Evolutionary conservation across 768 basidiomycete species (phyloP).

Genomic region (Collybiopsis luxurians): DNA sequence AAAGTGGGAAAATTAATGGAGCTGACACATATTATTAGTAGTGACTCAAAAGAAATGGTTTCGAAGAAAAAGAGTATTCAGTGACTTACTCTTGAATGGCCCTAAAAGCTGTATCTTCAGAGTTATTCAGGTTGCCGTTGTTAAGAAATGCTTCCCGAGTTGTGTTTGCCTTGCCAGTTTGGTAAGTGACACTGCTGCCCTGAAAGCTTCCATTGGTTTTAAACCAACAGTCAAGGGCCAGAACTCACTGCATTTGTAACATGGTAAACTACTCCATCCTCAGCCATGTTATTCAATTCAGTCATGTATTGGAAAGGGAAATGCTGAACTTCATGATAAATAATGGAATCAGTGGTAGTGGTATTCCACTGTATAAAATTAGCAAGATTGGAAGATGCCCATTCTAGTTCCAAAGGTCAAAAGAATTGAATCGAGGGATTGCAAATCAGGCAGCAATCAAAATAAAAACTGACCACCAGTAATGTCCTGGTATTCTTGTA

Average conservation of each 20-base stretch:
- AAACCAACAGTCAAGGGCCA: neutral
- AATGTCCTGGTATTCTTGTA: slow-evolving; percentile 48
- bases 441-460: no score
- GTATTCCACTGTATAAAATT: slow-evolving; percentile 44
- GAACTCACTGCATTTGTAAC: slow-evolving; percentile 20
- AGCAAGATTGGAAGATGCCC: slow-evolving; percentile 29
- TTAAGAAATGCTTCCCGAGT: slow-evolving; percentile 40
- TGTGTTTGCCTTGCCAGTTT: slow-evolving; percentile 36
- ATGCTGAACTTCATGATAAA: slow-evolving; percentile 44
- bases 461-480: slow-evolving; percentile 22
- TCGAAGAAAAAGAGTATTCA: no score
- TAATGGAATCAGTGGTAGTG: slow-evolving; percentile 24
- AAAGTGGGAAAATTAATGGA: slow-evolving; percentile 40
- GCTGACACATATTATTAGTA: no score
- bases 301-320: slow-evolving; percentile 27
- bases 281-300: slow-evolving; percentile 39
- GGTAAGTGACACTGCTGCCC: slow-evolving; percentile 29
- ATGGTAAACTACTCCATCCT: slow-evolving; percentile 49
- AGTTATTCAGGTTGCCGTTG: slow-evolving; percentile 32
- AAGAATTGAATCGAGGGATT: no score
- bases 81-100: slow-evolving; percentile 23
- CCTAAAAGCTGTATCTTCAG: slow-evolving; percentile 35
- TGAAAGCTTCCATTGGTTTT: no score
- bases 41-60: no score
- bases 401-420: slow-evolving; percentile 27